Base-by-base conservation (phyloP, 768 basidiomycete genomes). In the Asterophora parasitica region DNA sequence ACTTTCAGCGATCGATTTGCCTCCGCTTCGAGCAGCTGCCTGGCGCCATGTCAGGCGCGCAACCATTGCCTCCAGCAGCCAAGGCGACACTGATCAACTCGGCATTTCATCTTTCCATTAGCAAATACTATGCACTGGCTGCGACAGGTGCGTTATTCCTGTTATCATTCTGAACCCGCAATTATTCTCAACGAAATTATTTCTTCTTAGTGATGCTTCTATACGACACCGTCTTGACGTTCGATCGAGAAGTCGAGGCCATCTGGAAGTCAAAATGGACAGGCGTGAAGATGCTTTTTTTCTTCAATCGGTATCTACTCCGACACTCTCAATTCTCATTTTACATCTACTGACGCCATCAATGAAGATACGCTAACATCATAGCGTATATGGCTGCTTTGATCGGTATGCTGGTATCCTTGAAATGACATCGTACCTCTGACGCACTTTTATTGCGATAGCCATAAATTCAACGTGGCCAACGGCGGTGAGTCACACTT, bases 241-340 rank as follows among this genome's bases (percentile, higher is more conserved):
- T 51, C 35, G 47, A 51, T 42, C 49, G 53, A 4, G 53, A 55
- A 28, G 53, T 55, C 17, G 38, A 51, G 23, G 38, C 40, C 3
- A 28, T 51, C n/a, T 54, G 53, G 49, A 35, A 34, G 17, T 50
- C 49, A 16, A 48, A 43, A 38, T 55, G 53, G 53, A 32, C 53
- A 15, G 41, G 42, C 8, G 53, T 55, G 3, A 55, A 50, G 32
- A 27, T 46, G 15, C 47, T 55, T 19, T 55, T 36, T 27, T 51
- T 51, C 27, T 55, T 55, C 31, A 55, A 55, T 37, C 49, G 49
- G 53, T 51, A 16, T 27, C 39, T 30, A 32, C 13, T 23, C 23
- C 23, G 23, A 23, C n/a, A n/a, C 13, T 39, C 17, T 20, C 15
- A 13, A 31, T 34, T 9, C 7, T 28, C 12, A 8, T 27, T 23